Evolutionary conservation across 2,329 filamentous ascomycete genomes (phyloP).

Genomic region (Beauveria caledonica): DNA sequence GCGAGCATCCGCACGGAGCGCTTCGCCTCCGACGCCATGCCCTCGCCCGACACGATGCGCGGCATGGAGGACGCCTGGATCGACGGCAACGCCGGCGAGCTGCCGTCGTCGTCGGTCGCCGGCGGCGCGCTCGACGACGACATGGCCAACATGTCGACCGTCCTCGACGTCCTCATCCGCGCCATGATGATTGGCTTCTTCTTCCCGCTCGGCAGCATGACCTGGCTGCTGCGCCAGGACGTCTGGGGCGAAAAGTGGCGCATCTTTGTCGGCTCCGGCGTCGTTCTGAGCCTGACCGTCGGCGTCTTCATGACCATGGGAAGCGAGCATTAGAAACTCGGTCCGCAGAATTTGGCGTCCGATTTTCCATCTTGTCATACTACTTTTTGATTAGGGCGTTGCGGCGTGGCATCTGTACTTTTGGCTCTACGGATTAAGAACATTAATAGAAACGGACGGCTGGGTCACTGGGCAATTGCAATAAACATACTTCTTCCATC

Average conservation of each 20-base stretch:
- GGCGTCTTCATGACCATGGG: constrained; percentile 53
- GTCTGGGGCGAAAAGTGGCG: constrained; percentile 80
- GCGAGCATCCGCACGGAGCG: constrained; percentile 72
- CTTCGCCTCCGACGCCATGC: constrained; percentile 84
- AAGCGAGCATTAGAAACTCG: constrained; percentile 20
- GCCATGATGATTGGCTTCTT: constrained; percentile 91
- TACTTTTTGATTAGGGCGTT: background rate
- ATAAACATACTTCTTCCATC: constrained; percentile 10
- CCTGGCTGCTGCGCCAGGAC: constrained; percentile 78
- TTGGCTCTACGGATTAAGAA: background rate
- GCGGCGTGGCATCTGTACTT: background rate
- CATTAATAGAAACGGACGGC: background rate
- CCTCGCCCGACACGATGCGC: constrained; percentile 65
- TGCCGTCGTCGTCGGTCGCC: constrained; percentile 27
- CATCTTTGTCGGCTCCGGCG: constrained; percentile 78
- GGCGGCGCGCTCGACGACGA: constrained; percentile 34
- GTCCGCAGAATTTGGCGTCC: too few relatives aligned
- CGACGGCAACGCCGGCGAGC: constrained; percentile 51
- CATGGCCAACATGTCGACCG: constrained; percentile 40
- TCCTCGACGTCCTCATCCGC: constrained; percentile 78
- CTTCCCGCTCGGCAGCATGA: constrained; percentile 79
- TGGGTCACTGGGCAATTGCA: background rate
- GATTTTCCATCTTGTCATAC: background rate
- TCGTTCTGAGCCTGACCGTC: constrained; percentile 70
- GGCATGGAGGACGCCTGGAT: constrained; percentile 86